Base-by-base conservation (phyloP, 1,284 basidiomycete genomes). In the Pseudozyma hubeiensis region DNA sequence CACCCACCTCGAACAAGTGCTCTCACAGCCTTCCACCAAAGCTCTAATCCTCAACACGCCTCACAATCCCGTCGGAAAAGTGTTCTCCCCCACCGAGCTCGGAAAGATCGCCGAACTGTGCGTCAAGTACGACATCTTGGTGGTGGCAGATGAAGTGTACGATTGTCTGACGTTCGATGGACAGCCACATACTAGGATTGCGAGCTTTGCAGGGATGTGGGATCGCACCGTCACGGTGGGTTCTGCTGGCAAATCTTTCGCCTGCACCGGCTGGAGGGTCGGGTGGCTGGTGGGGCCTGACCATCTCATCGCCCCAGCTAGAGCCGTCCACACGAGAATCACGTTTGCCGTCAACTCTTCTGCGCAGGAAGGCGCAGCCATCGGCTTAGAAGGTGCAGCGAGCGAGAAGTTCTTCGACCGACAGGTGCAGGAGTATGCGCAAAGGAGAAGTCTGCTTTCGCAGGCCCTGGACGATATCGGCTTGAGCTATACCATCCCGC, bases 241-340 rank as follows among this genome's bases (percentile, higher is more conserved):
- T 30, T 92, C 91, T 9, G 92, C 90, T 11, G 92, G 92, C 73
- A 81, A 86, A 87, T 90, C 93, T n/a, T 99, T 99, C 85, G 93
- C 96, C 16, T 93, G 93, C 8, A 99, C 97, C 1, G 97, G 97
- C 29, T 99, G 96, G 96, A 90, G 97, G 61, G 90, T 99, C 29
- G 97, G 96, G 59, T 99, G 94, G 94, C 89, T 95, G 13, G 91
- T 99, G 71, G 97, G 92, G 7, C 93, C 94, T 5, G 83, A 89
- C 24, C 90, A 90, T 41, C 92, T 99, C 78, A 92, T 97, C 61
- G 87, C 87, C 39, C 93, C 96, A 1, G 91, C 93, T 5, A 88
- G 97, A 19, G 93, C 94, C 4, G 96, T 94, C 0, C 91, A 91
- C 53, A 95, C 94, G 0, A 91, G 96, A 44, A 96, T 99, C 81